These are phyloP conservation scores for Cutaneotrichosporon sp. DNA, from an alignment of 1,284 basidiomycete species.

Conservation along the genomic window DNA sequence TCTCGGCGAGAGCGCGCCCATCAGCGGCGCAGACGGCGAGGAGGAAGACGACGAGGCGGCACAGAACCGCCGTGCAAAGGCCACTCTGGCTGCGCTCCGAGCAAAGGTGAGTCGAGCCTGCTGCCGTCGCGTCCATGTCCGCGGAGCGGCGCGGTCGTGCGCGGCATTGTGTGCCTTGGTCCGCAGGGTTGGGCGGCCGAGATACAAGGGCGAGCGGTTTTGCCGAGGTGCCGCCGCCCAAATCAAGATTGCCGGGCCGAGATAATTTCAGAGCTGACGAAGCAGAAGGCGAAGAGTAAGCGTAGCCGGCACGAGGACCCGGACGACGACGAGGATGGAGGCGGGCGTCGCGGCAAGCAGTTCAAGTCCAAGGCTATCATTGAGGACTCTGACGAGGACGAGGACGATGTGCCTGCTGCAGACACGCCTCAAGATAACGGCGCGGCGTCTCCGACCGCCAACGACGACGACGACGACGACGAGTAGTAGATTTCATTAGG, in stretches of 20 bases:
- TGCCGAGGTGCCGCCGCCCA: not conserved
- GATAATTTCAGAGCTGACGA: not conserved
- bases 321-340: conserved; percentile 30
- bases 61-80: conserved; percentile 6
- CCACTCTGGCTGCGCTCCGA: conserved; percentile 27
- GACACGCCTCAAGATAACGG: no score
- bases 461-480: conserved; percentile 1
- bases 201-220: not conserved
- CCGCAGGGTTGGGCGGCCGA: not conserved
- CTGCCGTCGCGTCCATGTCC: not conserved
- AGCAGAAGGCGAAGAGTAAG: conserved; percentile 9
- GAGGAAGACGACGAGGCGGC: conserved; percentile 10
- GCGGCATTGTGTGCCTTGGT: no score
- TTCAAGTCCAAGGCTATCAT: conserved; percentile 47
- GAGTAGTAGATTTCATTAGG: not conserved
- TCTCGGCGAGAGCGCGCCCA: conserved; percentile 9
- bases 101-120: conserved; percentile 12
- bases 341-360: conserved; percentile 35
- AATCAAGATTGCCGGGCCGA: not conserved
- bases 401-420: not conserved
- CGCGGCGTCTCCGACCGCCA: not conserved
- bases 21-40: conserved; percentile 15
- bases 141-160: not conserved
- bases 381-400: conserved; percentile 38
- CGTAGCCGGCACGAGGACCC: conserved; percentile 24